A percentile compares a stretch with the other conserved stretches of the same genome.
Conservation (phyloP, 164 flowering plant species). For the Houttuynia cordata region DNA sequence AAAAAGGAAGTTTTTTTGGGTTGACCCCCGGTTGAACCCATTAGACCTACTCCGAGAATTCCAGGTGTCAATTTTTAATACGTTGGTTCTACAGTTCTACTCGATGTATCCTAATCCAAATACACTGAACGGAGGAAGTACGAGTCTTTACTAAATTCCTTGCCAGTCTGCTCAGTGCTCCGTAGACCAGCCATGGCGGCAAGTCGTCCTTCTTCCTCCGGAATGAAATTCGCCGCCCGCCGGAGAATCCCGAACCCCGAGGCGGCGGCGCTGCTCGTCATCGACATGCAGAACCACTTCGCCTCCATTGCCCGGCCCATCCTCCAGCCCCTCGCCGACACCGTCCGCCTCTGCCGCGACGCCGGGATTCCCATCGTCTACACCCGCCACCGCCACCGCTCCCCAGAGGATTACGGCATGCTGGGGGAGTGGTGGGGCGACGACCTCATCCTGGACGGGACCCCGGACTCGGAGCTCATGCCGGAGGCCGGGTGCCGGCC, state of each 20-base stretch:
- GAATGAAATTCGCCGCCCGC: slow-evolving; percentile 36
- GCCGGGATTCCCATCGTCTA: slow-evolving; percentile 54
- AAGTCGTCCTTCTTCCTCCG: slow-evolving; percentile 18
- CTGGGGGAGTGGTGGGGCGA: slow-evolving; percentile 56
- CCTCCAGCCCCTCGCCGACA: slow-evolving; percentile 32
- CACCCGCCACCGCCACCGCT: too few relatives aligned
- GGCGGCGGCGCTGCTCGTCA: slow-evolving; percentile 42
- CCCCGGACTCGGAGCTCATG: slow-evolving; percentile 42
- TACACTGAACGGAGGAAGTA: too few relatives aligned
- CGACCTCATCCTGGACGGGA: slow-evolving; percentile 62
- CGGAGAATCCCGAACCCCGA: slow-evolving; percentile 46
- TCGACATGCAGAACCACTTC: slow-evolving; percentile 74
- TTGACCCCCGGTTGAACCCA: too few relatives aligned
- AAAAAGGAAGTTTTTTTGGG: too few relatives aligned
- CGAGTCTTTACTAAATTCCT: too few relatives aligned
- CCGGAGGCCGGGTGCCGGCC: slow-evolving; percentile 21
- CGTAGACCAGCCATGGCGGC: slow-evolving; percentile 16
- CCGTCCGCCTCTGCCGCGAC: slow-evolving; percentile 49
- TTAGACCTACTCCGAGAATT: too few relatives aligned
- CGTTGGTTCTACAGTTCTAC: too few relatives aligned
- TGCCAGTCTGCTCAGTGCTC: too few relatives aligned
- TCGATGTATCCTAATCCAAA: too few relatives aligned
- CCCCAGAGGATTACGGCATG: too few relatives aligned
- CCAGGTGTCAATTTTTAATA: too few relatives aligned
- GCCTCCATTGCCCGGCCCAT: slow-evolving; percentile 51